Percentiles rank a stretch among this genome's conserved stretches.
Evolutionary conservation across 78 protist species (phyloP).

Genomic region (Cavenderia fasciculata): DNA sequence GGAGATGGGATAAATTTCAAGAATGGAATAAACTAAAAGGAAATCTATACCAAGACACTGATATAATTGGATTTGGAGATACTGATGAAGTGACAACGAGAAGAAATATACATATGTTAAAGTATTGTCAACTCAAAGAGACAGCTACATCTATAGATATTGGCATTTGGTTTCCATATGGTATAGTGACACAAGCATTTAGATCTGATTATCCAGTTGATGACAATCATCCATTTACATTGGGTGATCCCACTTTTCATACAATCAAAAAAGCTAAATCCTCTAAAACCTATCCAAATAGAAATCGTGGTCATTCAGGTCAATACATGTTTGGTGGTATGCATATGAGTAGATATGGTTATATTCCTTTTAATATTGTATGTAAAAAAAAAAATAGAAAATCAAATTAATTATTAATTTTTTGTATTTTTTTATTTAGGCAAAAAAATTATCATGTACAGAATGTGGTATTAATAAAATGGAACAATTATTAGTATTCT

Average conservation of each 20-base stretch:
- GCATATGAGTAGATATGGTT: conserved; percentile 11
- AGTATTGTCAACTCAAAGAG: neutral
- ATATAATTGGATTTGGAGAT: conserved; percentile 15
- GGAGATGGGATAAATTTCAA: conserved; percentile 7
- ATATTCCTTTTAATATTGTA: conserved; percentile 4
- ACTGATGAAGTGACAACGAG: conserved; percentile 6
- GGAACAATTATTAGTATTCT: neutral
- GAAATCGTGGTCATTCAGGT: conserved; percentile 2
- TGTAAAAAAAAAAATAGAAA: no score
- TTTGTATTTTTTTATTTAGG: no score
- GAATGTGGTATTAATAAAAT: neutral
- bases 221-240: neutral
- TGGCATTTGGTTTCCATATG: conserved; percentile 23
- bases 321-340: conserved; percentile 7
- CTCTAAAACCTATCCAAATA: neutral
- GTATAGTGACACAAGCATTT: neutral
- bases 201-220: neutral
- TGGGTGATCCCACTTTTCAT: conserved; percentile 6
- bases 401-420: no score
- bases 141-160: neutral
- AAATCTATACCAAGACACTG: neutral
- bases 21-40: conserved; percentile 10
- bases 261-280: neutral
- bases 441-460: conserved; percentile 2
- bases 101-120: neutral